These are phyloP conservation scores for Aspergillus indologenus DNA, from an alignment of 495 filamentous ascomycete genomes.

Conservation along the genomic window DNA sequence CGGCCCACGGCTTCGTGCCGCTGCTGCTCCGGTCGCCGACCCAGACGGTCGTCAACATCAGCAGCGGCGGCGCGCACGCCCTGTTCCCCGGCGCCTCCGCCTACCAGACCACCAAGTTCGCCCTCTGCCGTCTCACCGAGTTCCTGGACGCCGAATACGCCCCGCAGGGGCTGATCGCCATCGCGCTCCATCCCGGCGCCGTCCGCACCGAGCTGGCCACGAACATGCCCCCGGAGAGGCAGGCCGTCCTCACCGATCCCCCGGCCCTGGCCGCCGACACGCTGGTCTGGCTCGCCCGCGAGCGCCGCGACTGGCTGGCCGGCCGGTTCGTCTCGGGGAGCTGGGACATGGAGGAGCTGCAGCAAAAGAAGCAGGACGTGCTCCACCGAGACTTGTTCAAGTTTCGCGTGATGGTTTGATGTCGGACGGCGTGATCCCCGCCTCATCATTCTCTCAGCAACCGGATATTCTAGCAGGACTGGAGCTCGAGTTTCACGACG, in stretches of 20 bases:
- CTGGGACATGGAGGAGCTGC: constrained; percentile 49
- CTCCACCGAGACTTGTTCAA: constrained; percentile 13
- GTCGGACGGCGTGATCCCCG: no score
- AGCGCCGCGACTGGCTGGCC: constrained; percentile 36
- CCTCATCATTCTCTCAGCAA: no score
- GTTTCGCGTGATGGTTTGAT: background rate
- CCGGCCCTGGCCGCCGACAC: constrained; percentile 35
- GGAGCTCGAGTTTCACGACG: no score
- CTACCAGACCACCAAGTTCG: constrained; percentile 43
- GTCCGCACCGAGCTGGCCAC: constrained; percentile 43
- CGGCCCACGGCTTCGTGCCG: constrained; percentile 22
- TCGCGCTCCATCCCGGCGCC: constrained; percentile 50
- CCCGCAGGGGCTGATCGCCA: constrained; percentile 44
- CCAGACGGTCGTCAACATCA: constrained; percentile 37
- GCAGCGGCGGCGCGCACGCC: constrained; percentile 28
- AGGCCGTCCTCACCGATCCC: constrained; percentile 24
- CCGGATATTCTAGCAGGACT: no score
- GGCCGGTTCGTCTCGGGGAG: constrained; percentile 34
- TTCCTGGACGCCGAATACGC: constrained; percentile 36
- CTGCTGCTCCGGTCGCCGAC: constrained; percentile 39
- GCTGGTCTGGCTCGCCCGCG: constrained; percentile 32
- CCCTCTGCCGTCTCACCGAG: constrained; percentile 48
- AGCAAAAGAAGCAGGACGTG: constrained; percentile 40
- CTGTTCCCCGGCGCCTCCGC: constrained; percentile 26
- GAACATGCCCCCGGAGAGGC: background rate